These are phyloP conservation scores for Centaurea solstitialis DNA, from an alignment of 129 eudicot species.

Conservation along the genomic window DNA sequence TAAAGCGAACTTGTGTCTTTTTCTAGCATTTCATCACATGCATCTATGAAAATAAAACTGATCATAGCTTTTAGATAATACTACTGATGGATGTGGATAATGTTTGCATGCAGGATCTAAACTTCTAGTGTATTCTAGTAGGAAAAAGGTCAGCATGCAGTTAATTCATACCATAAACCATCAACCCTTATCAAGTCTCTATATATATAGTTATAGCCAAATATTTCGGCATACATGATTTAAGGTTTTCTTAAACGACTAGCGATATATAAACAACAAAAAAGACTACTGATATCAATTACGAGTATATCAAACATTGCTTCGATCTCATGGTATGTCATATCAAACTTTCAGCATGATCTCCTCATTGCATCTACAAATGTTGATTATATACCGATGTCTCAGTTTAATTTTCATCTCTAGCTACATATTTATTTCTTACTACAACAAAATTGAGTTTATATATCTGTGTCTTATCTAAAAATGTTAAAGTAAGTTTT, in stretches of 20 bases:
- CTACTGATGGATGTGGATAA: not conserved
- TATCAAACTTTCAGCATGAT: not conserved
- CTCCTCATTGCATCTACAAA: not conserved
- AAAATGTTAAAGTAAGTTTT: no score
- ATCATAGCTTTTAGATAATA: not conserved
- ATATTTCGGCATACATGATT: not conserved
- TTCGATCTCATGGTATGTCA: conserved; percentile 23
- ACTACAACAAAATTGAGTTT: no score
- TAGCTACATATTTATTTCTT: not conserved
- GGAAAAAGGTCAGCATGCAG: not conserved
- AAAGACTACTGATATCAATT: not conserved
- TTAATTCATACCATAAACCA: not conserved
- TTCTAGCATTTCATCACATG: not conserved
- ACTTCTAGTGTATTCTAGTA: not conserved
- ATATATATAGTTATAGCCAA: conserved; percentile 7
- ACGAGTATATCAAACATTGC: conserved; percentile 19
- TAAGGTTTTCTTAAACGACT: not conserved
- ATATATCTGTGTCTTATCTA: no score
- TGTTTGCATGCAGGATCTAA: not conserved
- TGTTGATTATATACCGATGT: not conserved
- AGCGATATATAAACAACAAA: not conserved
- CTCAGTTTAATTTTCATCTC: not conserved
- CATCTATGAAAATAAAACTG: not conserved
- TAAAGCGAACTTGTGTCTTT: not conserved
- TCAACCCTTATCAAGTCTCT: not conserved